A percentile compares a stretch with the other conserved stretches of the same genome.
Evolutionary conservation across 116 monocot species (phyloP).

Genomic region (Cymodocea nodosa): DNA sequence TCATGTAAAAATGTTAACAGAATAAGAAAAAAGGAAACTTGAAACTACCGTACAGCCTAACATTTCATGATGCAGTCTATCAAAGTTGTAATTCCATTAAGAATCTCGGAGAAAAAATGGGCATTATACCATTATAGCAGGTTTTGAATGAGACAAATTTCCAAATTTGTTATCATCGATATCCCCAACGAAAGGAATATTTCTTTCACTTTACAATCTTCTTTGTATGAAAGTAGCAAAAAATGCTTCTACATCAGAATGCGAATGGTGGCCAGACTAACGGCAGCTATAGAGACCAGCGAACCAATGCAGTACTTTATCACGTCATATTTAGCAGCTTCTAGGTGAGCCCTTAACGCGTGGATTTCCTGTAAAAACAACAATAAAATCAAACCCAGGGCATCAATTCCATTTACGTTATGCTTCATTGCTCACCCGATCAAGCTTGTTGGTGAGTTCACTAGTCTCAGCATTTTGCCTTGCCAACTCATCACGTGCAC

Average conservation of each 20-base stretch:
- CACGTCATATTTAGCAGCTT: conserved; percentile 81
- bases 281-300: conserved; percentile 73
- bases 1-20: too few relatives aligned
- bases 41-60: too few relatives aligned
- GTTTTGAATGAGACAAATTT: too few relatives aligned
- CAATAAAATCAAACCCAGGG: not conserved
- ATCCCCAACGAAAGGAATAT: not conserved
- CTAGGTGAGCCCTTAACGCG: conserved; percentile 61
- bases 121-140: too few relatives aligned
- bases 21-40: too few relatives aligned
- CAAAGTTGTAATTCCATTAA: too few relatives aligned
- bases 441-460: conserved; percentile 71
- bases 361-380: conserved; percentile 55
- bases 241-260: conserved; percentile 43
- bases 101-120: too few relatives aligned
- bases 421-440: conserved; percentile 30
- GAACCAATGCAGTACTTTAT: conserved; percentile 92
- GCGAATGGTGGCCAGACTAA: conserved; percentile 55
- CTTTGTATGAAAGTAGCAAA: not conserved
- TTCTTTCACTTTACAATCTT: not conserved
- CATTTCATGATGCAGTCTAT: too few relatives aligned
- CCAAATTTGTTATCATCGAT: not conserved
- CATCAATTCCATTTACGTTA: too few relatives aligned
- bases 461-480: conserved; percentile 68
- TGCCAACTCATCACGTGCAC: conserved; percentile 74